Percentiles rank a stretch among this genome's conserved stretches.
Conservation (phyloP, 495 filamentous ascomycete genomes). For the Aspergillus bertholletiae region DNA sequence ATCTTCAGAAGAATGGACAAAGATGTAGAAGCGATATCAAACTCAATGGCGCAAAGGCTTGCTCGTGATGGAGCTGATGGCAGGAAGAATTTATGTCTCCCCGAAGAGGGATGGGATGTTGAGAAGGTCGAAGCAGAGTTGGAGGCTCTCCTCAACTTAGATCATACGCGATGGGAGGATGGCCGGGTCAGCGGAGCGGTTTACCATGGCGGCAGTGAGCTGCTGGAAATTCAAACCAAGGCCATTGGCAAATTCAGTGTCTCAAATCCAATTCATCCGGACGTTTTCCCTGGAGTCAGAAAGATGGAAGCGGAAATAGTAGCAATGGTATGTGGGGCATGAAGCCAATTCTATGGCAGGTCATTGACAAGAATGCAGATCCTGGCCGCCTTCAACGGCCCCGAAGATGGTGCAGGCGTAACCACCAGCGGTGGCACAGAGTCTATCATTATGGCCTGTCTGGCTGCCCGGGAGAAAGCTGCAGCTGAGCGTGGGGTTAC, state of each 20-base stretch:
- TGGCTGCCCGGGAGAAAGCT: slow-evolving; percentile 85
- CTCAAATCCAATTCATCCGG: slow-evolving; percentile 92
- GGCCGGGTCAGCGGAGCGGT: slow-evolving; percentile 92
- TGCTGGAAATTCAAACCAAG: slow-evolving; percentile 82
- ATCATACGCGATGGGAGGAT: slow-evolving; percentile 96
- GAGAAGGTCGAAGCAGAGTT: no score
- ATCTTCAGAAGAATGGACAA: no score
- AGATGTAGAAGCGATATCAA: no score
- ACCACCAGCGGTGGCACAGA: slow-evolving; percentile 93
- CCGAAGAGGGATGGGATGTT: no score
- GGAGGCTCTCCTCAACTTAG: no score
- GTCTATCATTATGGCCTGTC: slow-evolving; percentile 90
- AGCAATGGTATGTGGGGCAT: slow-evolving; percentile 64
- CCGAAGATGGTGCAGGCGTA: slow-evolving; percentile 76
- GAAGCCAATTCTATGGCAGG: no score
- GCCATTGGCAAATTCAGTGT: slow-evolving; percentile 92
- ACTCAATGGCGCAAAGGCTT: no score
- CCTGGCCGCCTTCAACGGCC: slow-evolving; percentile 86
- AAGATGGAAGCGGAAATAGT: slow-evolving; percentile 99
- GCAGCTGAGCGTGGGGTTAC: slow-evolving; percentile 78
- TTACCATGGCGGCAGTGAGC: slow-evolving; percentile 86
- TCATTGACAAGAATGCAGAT: slow-evolving; percentile 44
- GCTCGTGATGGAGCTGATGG: no score
- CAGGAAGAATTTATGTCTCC: no score
- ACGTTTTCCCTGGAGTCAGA: slow-evolving; percentile 94